Evolutionary conservation across 164 flowering plant genomes (phyloP).

Genomic region (Amborella trichopoda): DNA sequence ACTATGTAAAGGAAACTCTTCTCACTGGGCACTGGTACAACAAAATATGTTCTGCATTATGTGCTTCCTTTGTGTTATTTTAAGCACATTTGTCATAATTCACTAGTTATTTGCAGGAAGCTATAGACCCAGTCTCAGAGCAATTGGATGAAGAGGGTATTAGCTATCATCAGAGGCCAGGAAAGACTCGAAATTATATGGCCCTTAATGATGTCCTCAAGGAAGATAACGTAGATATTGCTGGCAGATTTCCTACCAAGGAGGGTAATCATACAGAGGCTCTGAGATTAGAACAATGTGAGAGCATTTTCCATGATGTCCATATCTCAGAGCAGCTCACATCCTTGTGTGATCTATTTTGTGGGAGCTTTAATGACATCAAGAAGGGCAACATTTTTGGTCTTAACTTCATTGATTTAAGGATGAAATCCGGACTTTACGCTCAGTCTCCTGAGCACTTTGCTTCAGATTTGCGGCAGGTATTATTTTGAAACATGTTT

Average conservation of each 20-base stretch:
- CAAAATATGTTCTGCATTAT: too few species aligned
- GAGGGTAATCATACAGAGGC: conserved; percentile 11
- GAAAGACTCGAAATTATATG: background rate
- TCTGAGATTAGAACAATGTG: conserved; percentile 27
- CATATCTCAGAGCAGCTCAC: conserved; percentile 49
- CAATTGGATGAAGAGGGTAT: conserved; percentile 7
- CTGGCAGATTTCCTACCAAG: conserved; percentile 12
- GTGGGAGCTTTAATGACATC: conserved; percentile 51
- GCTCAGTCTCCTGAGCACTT: conserved; percentile 55
- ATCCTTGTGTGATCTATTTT: conserved; percentile 45
- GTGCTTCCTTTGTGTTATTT: too few species aligned
- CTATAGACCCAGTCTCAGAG: too few species aligned
- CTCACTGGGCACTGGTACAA: too few species aligned
- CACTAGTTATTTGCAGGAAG: conserved; percentile 20
- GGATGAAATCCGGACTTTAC: conserved; percentile 61
- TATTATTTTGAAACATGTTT: too few species aligned
- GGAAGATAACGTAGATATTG: conserved; percentile 6
- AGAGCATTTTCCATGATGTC: conserved; percentile 29
- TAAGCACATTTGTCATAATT: conserved; percentile 1
- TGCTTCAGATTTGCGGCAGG: conserved; percentile 61
- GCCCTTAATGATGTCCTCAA: conserved; percentile 2
- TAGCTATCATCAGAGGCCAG: conserved; percentile 7
- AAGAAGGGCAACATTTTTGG: conserved; percentile 39
- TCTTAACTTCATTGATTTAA: conserved; percentile 32
- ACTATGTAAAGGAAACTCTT: too few species aligned